Evolutionary conservation across 176 grass and related monocot genomes (phyloP).

Genomic region (Rhynchospora pubera): DNA sequence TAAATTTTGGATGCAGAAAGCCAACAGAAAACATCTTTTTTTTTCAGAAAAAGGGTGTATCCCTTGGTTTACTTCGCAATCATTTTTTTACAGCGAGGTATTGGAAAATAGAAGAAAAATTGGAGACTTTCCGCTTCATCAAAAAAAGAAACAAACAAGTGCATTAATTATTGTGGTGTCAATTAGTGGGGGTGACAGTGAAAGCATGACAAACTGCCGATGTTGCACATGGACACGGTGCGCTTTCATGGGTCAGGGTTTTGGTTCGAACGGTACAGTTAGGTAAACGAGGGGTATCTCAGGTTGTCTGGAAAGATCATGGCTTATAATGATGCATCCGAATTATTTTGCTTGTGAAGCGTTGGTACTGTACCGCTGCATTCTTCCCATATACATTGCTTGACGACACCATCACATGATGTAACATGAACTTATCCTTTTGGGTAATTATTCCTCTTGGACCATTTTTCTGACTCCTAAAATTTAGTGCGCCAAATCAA

Average conservation of each 20-base stretch:
- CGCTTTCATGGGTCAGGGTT: constrained; percentile 2
- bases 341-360: constrained; percentile 2
- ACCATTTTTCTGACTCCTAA: background rate
- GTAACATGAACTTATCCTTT: background rate
- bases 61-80: no score
- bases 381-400: background rate
- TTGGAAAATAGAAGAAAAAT: background rate
- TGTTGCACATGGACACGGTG: constrained; percentile 3
- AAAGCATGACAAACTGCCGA: background rate
- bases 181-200: background rate
- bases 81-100: no score
- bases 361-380: background rate
- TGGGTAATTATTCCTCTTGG: background rate
- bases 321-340: background rate
- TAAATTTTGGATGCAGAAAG: no score
- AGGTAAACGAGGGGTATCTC: constrained; percentile 9
- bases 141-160: constrained; percentile 7
- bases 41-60: no score
- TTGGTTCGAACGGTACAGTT: constrained; percentile 9
- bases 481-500: background rate
- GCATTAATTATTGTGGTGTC: background rate
- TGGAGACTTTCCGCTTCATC: background rate
- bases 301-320: constrained; percentile 13
- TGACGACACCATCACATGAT: constrained; percentile 6
- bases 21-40: no score